Conservation (phyloP, 495 filamentous ascomycete species). For the Poronia punctata region DNA sequence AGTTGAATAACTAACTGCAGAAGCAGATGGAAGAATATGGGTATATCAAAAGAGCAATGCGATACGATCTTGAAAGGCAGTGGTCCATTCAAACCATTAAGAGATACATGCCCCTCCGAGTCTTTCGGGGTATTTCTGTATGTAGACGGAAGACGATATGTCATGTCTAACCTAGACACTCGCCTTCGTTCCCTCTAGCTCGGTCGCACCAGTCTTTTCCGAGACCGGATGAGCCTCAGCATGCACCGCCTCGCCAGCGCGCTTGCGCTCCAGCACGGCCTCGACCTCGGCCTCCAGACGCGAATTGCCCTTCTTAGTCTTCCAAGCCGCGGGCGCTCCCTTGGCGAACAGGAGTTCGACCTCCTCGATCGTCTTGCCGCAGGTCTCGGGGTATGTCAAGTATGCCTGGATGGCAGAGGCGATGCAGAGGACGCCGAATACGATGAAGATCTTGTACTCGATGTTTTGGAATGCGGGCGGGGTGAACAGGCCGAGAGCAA, state of each 20-base stretch:
- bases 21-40: no score
- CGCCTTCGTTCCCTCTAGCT: conserved; percentile 12
- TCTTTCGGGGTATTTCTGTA: no score
- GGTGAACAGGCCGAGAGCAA: conserved; percentile 63
- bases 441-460: conserved; percentile 64
- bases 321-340: conserved; percentile 49
- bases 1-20: no score
- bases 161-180: no score
- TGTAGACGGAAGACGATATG: no score
- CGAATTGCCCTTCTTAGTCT: conserved; percentile 49
- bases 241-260: conserved; percentile 17
- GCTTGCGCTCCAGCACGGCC: conserved; percentile 29
- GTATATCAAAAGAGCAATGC: no score
- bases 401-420: conserved; percentile 57
- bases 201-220: conserved; percentile 12
- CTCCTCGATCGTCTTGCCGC: conserved; percentile 64
- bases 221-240: conserved; percentile 10
- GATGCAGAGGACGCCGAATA: conserved; percentile 66
- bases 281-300: conserved; percentile 38
- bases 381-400: conserved; percentile 67
- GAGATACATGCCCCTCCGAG: no score
- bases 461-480: conserved; percentile 68
- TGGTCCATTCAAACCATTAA: no score
- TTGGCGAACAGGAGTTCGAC: conserved; percentile 54
- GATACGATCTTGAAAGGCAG: no score